A percentile compares a stretch with the other conserved stretches of the same genome.
phyloP scores from a whole-genome alignment of 2,329 filamentous ascomycete species.

The Fusarium scirpi region DNA sequence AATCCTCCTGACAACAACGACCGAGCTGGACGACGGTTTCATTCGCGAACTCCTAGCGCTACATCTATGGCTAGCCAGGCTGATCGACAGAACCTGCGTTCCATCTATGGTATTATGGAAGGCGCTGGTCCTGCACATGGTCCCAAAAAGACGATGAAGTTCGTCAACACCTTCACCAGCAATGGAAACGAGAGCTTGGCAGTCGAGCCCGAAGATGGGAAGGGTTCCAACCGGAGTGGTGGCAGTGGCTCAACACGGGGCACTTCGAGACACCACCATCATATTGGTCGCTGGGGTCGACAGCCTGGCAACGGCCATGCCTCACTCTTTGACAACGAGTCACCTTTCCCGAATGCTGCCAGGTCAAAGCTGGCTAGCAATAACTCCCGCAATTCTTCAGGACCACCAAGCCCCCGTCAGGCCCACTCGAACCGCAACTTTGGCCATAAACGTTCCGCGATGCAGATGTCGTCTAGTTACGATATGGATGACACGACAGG shows the following conservation, averaged over 20 bases:
- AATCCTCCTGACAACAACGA: slow-evolving; percentile 81
- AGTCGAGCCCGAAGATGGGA: slow-evolving; percentile 75
- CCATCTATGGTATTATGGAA: slow-evolving; percentile 77
- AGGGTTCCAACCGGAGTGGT: slow-evolving; percentile 68
- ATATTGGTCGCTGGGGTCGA: slow-evolving; percentile 79
- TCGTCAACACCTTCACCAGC: slow-evolving; percentile 82
- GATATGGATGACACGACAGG: slow-evolving; percentile 84
- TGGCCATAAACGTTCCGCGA: slow-evolving; percentile 63
- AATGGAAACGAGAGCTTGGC: slow-evolving; percentile 64
- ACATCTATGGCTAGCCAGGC: slow-evolving; percentile 83
- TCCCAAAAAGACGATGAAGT: slow-evolving; percentile 93
- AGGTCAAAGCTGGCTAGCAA: slow-evolving; percentile 71
- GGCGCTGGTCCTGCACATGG: slow-evolving; percentile 58
- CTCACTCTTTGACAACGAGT: slow-evolving; percentile 81
- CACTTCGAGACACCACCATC: slow-evolving; percentile 80
- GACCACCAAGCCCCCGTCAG: slow-evolving; percentile 77
- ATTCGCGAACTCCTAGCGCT: slow-evolving; percentile 93
- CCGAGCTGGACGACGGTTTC: slow-evolving; percentile 76
- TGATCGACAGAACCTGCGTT: slow-evolving; percentile 69
- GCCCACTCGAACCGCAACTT: slow-evolving; percentile 55
- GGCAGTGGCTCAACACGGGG: slow-evolving; percentile 72
- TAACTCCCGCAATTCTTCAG: slow-evolving; percentile 70
- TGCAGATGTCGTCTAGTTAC: slow-evolving; percentile 73
- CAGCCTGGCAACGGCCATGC: slow-evolving; percentile 74
- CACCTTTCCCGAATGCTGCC: slow-evolving; percentile 78